Evolutionary conservation across 2,329 filamentous ascomycete genomes (phyloP), one percentile per base, ranked within the genome.

Genomic region (Colletotrichum navitas): DNA sequence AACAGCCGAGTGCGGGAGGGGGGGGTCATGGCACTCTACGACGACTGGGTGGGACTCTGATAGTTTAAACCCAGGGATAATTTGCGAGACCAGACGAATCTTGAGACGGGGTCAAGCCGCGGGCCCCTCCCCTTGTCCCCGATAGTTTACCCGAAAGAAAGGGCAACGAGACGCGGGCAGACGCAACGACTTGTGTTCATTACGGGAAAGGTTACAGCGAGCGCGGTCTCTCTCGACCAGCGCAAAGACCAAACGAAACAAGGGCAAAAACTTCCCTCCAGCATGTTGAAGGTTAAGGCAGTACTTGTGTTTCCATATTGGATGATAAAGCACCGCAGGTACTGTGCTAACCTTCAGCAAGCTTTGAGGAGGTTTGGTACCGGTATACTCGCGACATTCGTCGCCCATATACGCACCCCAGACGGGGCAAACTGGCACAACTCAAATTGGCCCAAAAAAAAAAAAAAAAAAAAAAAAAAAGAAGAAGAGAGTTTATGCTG

Each of bases 181-280:
- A 56, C 7, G 34, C 26, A 56, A 56, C 32, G 26, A 29, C 1
- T 3, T 26, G 41, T 43, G 39, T 66, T 61, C 56, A 56, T 71
- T 63, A 34, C 56, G 21, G 32, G 63, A 51, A 51, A 32, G 32
- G 51, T 39, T 18, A n/a, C 49, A 29, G 56, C 45, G 36, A 26
- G 64, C 36, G 18, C 43, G 18, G 18, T 45, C 7, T 24, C n/a
- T 16, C 26, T 34, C 12, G 26, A 52, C 2, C 34, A n/a, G 8
- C 8, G 63, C 7, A 36, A 45, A 47, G 52, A 49, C 41, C 59
- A 71, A 71, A 68, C 68, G 68, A 71, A 68, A 71, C 65, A 68
- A 63, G 65, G 69, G 69, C 65, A 71, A 71, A 71, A 69, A 55
- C 65, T 71, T 64, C 65, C 65, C 64, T 54, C 34, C 10, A 36